Evolutionary conservation across 2,329 filamentous ascomycete species (phyloP).

Genomic region (Sclerotiophoma versabilis): DNA sequence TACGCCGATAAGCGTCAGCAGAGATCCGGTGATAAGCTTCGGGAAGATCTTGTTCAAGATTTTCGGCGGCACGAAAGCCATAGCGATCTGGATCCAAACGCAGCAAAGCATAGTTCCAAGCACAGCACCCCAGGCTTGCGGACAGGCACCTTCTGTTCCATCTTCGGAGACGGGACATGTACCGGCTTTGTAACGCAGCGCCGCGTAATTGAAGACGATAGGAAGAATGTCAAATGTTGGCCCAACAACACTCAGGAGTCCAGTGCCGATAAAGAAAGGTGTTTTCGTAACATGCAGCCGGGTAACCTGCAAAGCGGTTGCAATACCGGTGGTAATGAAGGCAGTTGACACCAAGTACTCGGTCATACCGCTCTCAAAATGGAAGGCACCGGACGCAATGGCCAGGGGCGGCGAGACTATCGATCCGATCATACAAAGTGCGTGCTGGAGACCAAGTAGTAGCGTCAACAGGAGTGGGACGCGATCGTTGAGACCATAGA

Average conservation of each 20-base stretch:
- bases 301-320: conserved; percentile 38
- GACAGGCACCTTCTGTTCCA: conserved; percentile 31
- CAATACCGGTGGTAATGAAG: conserved; percentile 40
- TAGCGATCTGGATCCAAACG: conserved; percentile 44
- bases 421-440: conserved; percentile 35
- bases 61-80: conserved; percentile 37
- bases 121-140: conserved; percentile 37
- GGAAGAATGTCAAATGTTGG: conserved; percentile 41
- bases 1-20: conserved; percentile 35
- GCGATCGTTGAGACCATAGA: conserved; percentile 37
- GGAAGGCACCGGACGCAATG: conserved; percentile 39
- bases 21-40: conserved; percentile 35
- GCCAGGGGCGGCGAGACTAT: conserved; percentile 42
- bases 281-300: conserved; percentile 34
- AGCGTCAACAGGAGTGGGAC: conserved; percentile 37
- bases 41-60: conserved; percentile 35
- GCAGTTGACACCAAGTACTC: conserved; percentile 38
- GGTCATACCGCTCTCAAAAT: conserved; percentile 33
- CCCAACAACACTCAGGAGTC: conserved; percentile 35
- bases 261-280: conserved; percentile 40
- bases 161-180: conserved; percentile 29
- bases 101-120: conserved; percentile 52
- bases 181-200: conserved; percentile 34
- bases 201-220: conserved; percentile 37
- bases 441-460: conserved; percentile 40